Evolutionary conservation across 2,329 filamentous ascomycete species (phyloP), one percentile per base, ranked within the genome.

Genomic region (Thermothelomyces thermophilus): DNA sequence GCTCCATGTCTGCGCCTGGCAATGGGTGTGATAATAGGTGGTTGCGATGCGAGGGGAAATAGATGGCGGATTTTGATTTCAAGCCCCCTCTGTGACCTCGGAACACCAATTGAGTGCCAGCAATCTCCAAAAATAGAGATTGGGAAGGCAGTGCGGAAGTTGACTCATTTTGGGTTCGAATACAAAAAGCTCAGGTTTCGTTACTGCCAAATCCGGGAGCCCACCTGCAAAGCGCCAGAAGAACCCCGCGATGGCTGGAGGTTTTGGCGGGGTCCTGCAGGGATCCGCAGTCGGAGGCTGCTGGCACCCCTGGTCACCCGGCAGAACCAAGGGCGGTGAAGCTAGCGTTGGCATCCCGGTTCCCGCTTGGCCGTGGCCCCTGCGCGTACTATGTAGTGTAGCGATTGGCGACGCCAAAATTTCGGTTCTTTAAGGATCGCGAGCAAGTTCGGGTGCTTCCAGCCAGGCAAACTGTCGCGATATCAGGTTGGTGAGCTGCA

Each of bases 361-460:
- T 34, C 19, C 41, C 39, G 35, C 44, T 44, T 36, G 7, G 26
- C 28, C n/a, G 24, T 43, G 50, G 50, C 31, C 48, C 53, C 42
- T 51, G 48, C 44, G 36, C 36, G 28, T n/a, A n/a, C n/a, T n/a
- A n/a, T n/a, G n/a, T n/a, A n/a, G n/a, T n/a, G n/a, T 24, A 39
- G 39, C 44, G 33, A 56, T 57, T 56, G 53, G 56, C 53, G 47
- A 51, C 53, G 53, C 55, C 58, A 56, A 60, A 60, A 56, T 56
- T 56, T 58, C 50, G 50, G 53, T 35, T 49, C 33, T 35, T 41
- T 13, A 35, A 33, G 28, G 39, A 52, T 55, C 47, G 55, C 37
- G 45, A 55, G 34, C 46, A 44, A 44, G 30, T 40, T 35, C 34
- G 41, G 24, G 41, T 44, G 26, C 30, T 17, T 35, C 22, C 19